phyloP scores from a whole-genome alignment of 2,329 filamentous ascomycete genomes.

The Atkinsonella hypoxylon region DNA sequence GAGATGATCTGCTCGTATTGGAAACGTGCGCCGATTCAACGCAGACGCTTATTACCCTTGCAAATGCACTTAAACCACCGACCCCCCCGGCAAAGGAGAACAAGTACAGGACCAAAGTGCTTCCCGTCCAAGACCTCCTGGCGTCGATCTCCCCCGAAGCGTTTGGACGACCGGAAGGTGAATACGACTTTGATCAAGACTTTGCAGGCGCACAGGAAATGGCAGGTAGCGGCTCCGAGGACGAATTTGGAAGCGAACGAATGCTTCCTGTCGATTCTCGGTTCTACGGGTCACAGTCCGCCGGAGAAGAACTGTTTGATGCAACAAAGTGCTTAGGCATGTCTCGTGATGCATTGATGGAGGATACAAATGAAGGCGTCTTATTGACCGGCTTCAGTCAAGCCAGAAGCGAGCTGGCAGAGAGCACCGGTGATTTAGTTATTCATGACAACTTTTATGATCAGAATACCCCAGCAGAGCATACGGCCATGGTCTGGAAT shows the following conservation, averaged over 20 bases:
- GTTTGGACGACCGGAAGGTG: conserved; percentile 50
- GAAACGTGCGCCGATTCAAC: conserved; percentile 97
- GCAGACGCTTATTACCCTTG: conserved; percentile 71
- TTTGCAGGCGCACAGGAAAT: conserved; percentile 44
- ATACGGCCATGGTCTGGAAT: conserved; percentile 66
- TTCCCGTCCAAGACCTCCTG: conserved; percentile 79
- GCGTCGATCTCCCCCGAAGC: conserved; percentile 84
- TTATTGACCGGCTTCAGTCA: conserved; percentile 22
- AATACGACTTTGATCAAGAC: conserved; percentile 51
- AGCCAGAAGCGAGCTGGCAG: conserved; percentile 24
- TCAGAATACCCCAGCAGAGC: conserved; percentile 44
- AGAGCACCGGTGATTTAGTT: conserved; percentile 50
- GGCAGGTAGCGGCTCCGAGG: conserved; percentile 25
- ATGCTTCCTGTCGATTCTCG: conserved; percentile 29
- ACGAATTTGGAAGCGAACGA: conserved; percentile 20
- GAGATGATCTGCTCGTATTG: conserved; percentile 75
- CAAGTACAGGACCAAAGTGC: conserved; percentile 77
- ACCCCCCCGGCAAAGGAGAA: conserved; percentile 68
- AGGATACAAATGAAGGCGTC: conserved; percentile 25
- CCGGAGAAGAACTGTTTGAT: conserved; percentile 37
- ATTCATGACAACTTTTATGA: conserved; percentile 73
- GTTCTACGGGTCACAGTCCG: conserved; percentile 32
- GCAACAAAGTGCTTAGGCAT: conserved; percentile 24
- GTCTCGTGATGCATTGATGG: conserved; percentile 19
- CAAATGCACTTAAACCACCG: conserved; percentile 73